Base-by-base conservation (phyloP, 345 rosid genomes). In the Passiflora organensis region DNA sequence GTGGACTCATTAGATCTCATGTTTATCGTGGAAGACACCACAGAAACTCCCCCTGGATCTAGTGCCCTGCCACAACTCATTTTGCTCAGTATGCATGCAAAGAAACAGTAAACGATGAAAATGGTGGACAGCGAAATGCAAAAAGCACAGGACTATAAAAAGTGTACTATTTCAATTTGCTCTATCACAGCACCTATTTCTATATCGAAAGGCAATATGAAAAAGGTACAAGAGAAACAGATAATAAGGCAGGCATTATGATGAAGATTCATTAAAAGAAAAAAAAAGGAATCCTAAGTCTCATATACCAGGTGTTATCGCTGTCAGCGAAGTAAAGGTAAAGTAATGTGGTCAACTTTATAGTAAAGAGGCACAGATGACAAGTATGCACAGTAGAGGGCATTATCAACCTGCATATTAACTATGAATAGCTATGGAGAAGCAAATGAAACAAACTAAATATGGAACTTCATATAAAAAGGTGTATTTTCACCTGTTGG, bases 1-100 rank as follows among this genome's bases (percentile, higher is more conserved):
- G 43, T 47, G 23, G 82, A 22, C 42, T 70, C 74, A 14, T 68
- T 67, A 39, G 82, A 52, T 59, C 70, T 79, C 55, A 51, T 18
- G 62, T 51, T 65, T 59, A 51, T 55, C 1, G 72, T 43, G 21
- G 78, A 44, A 53, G 83, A 66, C 66, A 67, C 59, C 25, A 59
- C 5, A 15, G 76, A 69, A 25, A 49, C 32, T 0, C 66, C 51
- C 49, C 53, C 32, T 10, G 53, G 32, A 67, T 67, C 78, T 59
- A 49, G 80, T 22, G 48, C 64, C 48, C 85, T 79, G 72, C 57
- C 64, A 74, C 16, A 21, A 54, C 20, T 53, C 11, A 23, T 22
- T 51, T 58, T 51, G 24, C 62, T 42, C 18, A 24, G 25, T 41
- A 6, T 17, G 34, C 1, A 38, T n/a, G 8, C 54, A 12, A 18